Evolutionary conservation across 768 basidiomycete species (phyloP).

Genomic region (Mycena alexandri): DNA sequence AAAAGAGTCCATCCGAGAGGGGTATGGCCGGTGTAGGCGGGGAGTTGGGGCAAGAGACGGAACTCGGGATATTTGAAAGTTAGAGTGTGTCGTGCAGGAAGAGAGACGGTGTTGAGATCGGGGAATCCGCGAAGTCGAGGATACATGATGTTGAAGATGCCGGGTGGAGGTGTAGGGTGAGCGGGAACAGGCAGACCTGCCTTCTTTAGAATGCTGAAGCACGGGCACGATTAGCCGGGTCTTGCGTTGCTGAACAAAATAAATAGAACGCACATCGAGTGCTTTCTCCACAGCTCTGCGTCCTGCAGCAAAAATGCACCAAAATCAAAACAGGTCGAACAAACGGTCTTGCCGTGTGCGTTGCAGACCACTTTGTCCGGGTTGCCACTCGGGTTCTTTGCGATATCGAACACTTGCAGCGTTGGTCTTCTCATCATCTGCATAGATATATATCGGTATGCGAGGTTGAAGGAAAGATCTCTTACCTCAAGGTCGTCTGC

Average conservation of each 20-base stretch:
- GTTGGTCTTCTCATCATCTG: conserved; percentile 18
- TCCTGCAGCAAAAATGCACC: conserved; percentile 24
- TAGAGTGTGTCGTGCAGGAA: conserved; percentile 13
- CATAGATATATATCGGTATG: background rate
- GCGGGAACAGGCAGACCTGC: conserved; percentile 9
- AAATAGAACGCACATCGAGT: conserved; percentile 18
- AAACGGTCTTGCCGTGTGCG: conserved; percentile 14
- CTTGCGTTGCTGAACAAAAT: background rate
- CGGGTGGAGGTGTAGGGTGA: background rate
- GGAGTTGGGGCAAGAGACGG: conserved; percentile 18
- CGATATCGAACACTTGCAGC: conserved; percentile 13
- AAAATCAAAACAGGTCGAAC: conserved; percentile 25
- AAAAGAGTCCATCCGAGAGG: conserved; percentile 18
- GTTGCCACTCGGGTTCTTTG: background rate
- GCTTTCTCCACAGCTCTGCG: conserved; percentile 13
- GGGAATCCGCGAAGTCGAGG: conserved; percentile 25
- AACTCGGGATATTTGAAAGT: conserved; percentile 22
- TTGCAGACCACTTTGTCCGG: conserved; percentile 3
- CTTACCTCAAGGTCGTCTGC: conserved; percentile 21
- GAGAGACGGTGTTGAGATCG: conserved; percentile 8
- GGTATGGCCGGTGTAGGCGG: conserved; percentile 10
- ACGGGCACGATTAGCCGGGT: background rate
- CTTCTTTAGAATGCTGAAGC: conserved; percentile 12
- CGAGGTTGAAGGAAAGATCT: conserved; percentile 3
- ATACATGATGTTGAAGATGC: conserved; percentile 13